Evolutionary conservation across 257 asterid species (phyloP), one percentile per base, ranked within the genome.

Genomic region (Solanum lycopersicoides): DNA sequence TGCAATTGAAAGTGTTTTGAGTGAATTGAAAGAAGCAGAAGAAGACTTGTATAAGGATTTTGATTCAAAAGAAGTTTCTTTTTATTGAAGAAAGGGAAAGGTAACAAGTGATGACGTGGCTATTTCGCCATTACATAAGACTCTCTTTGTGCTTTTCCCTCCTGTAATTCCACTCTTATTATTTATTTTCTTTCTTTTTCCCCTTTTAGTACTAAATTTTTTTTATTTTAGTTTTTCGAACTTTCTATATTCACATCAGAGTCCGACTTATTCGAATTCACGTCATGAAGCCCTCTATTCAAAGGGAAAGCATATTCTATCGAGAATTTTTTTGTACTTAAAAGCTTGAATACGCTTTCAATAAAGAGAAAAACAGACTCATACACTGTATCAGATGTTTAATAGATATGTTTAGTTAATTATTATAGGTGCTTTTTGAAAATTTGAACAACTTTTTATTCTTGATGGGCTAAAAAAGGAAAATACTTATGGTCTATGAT

Each of bases 21-120:
- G 82, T 2, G 56, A 83, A 59, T 59, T 59, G 25, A 59, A 59
- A 65, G 79, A 21, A 44, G 65, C 65, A 56, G 79, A 45, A 39
- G 16, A 84, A 72, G 28, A 34, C 35, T 37, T 41, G 87, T 14
- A 45, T 34, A 35, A 25, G 12, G 34, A 12, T 53, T 69, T 72
- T 53, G 83, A 86, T 44, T 86, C 83, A 86, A 86, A 86, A 69
- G 65, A 73, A 20, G 34, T 15, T 28, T 86, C 83, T 72, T 86
- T 72, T 86, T 86, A 69, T 72, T 86, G 79, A 85, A 86, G 83
- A 86, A 86, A 47, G 88, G 88, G 88, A 86, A 86, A 86, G 88
- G 79, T 12, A 47, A 23, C 37, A 23, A 35, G 37, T 86, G 83
- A 75, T 86, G 87, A 75, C 83, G 87, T 86, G 88, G 88, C 88